A percentile compares a stretch with the other conserved stretches of the same genome.
These are phyloP conservation scores for Fusarium avenaceum DNA, from an alignment of 2,329 filamentous ascomycete genomes.

Conservation along the genomic window DNA sequence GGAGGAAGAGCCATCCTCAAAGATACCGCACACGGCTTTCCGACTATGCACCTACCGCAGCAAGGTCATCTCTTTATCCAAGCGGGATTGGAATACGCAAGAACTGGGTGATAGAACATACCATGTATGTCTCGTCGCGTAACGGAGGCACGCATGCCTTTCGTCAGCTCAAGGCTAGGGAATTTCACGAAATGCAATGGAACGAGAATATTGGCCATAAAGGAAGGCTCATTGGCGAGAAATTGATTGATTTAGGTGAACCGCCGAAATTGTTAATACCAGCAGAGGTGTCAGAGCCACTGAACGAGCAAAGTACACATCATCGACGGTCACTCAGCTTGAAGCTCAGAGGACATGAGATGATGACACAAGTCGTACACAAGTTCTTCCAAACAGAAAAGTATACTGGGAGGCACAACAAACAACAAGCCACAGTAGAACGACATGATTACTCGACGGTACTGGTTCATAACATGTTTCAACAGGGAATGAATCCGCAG, in stretches of 20 bases:
- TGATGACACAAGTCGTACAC: constrained; percentile 25
- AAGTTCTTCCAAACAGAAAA: constrained; percentile 23
- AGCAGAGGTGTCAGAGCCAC: background rate
- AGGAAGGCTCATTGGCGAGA: constrained; percentile 55
- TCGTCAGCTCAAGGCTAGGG: constrained; percentile 55
- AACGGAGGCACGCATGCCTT: constrained; percentile 56
- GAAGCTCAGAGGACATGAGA: constrained; percentile 6
- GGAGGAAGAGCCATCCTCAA: constrained; percentile 55
- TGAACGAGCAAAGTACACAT: background rate
- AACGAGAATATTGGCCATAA: constrained; percentile 44
- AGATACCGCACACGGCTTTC: constrained; percentile 59
- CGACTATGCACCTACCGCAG: constrained; percentile 50
- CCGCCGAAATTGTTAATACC: constrained; percentile 8
- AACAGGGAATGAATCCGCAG: constrained; percentile 20
- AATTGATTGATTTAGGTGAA: constrained; percentile 38
- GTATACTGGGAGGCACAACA: background rate
- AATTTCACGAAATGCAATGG: constrained; percentile 60
- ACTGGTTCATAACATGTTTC: constrained; percentile 18
- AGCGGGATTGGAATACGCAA: constrained; percentile 55
- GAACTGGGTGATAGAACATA: constrained; percentile 60
- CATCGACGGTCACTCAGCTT: constrained; percentile 11
- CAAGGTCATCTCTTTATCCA: constrained; percentile 26
- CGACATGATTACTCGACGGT: constrained; percentile 6
- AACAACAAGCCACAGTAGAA: background rate
- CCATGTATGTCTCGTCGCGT: constrained; percentile 58